Base-by-base conservation (phyloP, 2,329 filamentous ascomycete genomes). In the Magnaporthiopsis incrustans region DNA sequence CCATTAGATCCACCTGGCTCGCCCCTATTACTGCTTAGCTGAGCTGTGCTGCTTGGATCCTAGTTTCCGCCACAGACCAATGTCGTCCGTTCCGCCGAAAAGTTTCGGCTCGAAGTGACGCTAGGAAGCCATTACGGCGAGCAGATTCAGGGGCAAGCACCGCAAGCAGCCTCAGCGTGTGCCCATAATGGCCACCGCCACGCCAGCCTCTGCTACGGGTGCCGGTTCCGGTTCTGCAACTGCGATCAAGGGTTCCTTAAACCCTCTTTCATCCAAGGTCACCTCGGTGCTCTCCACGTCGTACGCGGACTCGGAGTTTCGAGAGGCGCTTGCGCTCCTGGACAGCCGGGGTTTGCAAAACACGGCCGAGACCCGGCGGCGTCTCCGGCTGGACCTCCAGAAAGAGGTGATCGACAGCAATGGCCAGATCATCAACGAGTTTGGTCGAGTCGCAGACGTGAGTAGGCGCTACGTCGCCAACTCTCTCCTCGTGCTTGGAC, bases 331-430 rank as follows among this genome's bases (percentile, higher is more conserved):
- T 35, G 81, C 85, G 63, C 85, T 95, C 1, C 79, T 98, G 26
- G 94, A 97, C 75, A 79, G 85, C 61, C 84, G 90, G 50, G 82
- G 82, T 0, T 75, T 92, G 18, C 79, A 83, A 64, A 97, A 96
- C 73, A 91, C 86, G 15, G 82, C 90, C 12, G 90, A 93, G 68
- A 89, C 88, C 3, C 85, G 95, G 62, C 86, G 94, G 7, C 88
- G 91, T 65, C 77, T 98, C 22, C 87, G 93, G 22, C 77, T 96
- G 1, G 88, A 96, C 72, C 82, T 96, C 1, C 92, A 98, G 73
- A 94, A 90, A 74, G 93, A 98, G 72, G 90, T 97, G 53, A 93
- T 98, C 64, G 86, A 94, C 68, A 92, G 90, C 76, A 97, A 98
- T 85, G 92, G 90, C 61, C 86, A 91, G 68, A 90, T 98, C 67